phyloP scores from a whole-genome alignment of 2,329 filamentous ascomycete genomes.

The Stemphylium beticola region DNA sequence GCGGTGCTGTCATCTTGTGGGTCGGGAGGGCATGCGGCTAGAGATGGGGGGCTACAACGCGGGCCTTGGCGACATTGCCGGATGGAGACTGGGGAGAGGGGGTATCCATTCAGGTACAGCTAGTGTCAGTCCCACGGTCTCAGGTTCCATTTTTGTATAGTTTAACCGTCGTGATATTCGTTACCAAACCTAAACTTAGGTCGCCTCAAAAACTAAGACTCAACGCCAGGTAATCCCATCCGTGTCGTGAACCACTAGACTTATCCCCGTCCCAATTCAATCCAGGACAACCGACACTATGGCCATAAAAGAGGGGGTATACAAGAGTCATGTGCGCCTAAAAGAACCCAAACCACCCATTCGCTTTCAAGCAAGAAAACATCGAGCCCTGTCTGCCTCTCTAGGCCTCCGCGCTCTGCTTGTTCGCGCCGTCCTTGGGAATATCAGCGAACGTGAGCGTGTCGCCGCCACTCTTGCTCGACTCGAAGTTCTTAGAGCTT shows the following conservation, averaged over 20 bases:
- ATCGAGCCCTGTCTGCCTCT: not conserved
- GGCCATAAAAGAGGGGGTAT: constrained; percentile 8
- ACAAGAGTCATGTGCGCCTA: not conserved
- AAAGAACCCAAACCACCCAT: not conserved
- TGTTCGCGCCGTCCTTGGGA: constrained; percentile 31
- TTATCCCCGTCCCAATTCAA: not conserved
- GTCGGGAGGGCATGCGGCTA: constrained; percentile 15
- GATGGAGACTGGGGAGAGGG: constrained; percentile 6
- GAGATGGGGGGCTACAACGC: constrained; percentile 8
- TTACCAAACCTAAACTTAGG: constrained; percentile 6
- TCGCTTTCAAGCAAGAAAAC: too few species aligned
- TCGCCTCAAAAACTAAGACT: not conserved
- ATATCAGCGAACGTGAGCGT: constrained; percentile 48
- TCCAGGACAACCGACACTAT: not conserved
- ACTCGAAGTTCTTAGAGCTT: constrained; percentile 49
- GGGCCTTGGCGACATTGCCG: constrained; percentile 30
- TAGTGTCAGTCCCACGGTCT: too few species aligned
- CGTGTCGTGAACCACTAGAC: not conserved
- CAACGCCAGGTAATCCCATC: constrained; percentile 1
- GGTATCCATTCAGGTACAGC: not conserved
- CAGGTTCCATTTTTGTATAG: not conserved
- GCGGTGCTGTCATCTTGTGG: constrained; percentile 35
- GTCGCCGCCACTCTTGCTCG: constrained; percentile 36
- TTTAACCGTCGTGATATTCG: constrained; percentile 16
- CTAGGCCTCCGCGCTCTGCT: constrained; percentile 7